Percentiles rank a stretch among this genome's conserved stretches.
These are phyloP conservation scores for Mollisia scopiformis DNA, from an alignment of 2,329 filamentous ascomycete genomes.

Conservation along the genomic window DNA sequence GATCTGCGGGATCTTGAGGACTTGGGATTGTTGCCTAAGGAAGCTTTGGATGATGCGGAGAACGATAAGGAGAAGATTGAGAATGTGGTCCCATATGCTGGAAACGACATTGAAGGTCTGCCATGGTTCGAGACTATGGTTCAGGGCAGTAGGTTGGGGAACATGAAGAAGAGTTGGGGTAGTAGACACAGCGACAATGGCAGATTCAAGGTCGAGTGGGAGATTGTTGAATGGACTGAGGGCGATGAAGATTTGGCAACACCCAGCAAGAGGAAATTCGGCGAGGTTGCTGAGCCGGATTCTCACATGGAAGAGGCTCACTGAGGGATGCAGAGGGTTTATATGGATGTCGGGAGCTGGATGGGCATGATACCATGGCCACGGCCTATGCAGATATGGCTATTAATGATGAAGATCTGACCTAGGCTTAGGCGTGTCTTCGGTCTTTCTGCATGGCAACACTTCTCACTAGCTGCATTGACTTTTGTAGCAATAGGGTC, in stretches of 20 bases:
- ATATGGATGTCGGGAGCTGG: constrained; percentile 5
- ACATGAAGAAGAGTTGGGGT: constrained; percentile 62
- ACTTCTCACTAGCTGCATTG: neutral
- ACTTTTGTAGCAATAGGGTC: constrained; percentile 4
- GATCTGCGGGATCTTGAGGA: constrained; percentile 76
- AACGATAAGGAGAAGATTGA: constrained; percentile 27
- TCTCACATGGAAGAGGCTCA: constrained; percentile 11
- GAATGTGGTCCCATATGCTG: constrained; percentile 30
- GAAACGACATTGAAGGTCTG: constrained; percentile 51
- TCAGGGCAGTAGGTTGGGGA: constrained; percentile 73
- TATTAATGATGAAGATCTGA: constrained; percentile 1
- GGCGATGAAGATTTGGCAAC: constrained; percentile 35
- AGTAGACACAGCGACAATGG: constrained; percentile 62
- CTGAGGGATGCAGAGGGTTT: constrained; percentile 6
- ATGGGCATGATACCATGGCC: constrained; percentile 6
- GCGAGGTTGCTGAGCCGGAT: constrained; percentile 33
- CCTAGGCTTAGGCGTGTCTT: neutral
- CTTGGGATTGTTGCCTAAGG: constrained; percentile 68
- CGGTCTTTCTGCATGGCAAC: neutral
- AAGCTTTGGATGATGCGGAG: constrained; percentile 40
- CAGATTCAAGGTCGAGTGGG: constrained; percentile 74
- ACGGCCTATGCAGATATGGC: neutral
- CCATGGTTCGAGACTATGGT: constrained; percentile 88
- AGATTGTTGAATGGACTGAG: constrained; percentile 74
- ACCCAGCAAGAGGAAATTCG: constrained; percentile 57